Percentiles rank a stretch among this genome's conserved stretches.
These are phyloP conservation scores for Mycena olivaceomarginata DNA, from an alignment of 768 basidiomycete species.

Conservation along the genomic window DNA sequence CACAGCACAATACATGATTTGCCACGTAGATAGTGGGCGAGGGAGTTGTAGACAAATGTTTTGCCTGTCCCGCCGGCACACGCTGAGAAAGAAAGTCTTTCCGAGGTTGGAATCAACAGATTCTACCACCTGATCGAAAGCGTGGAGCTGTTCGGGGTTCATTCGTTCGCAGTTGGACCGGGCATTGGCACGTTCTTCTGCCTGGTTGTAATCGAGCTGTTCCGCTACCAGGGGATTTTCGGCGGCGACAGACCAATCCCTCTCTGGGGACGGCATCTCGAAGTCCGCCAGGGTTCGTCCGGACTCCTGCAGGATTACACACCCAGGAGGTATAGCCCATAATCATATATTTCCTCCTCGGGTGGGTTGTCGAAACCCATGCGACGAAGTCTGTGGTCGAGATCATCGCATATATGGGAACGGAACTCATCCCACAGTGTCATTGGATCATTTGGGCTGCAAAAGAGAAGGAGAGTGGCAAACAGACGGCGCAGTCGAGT, in stretches of 20 bases:
- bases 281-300: constrained; percentile 10
- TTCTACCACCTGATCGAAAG: constrained; percentile 13
- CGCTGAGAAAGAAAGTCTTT: constrained; percentile 29
- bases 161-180: not conserved
- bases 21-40: constrained; percentile 13
- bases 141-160: constrained; percentile 24
- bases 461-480: constrained; percentile 49
- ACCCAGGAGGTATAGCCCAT: constrained; percentile 29
- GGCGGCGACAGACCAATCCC: not conserved
- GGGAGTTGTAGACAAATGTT: constrained; percentile 34
- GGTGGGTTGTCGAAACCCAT: constrained; percentile 24
- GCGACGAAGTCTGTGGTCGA: constrained; percentile 10
- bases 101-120: constrained; percentile 23
- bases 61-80: constrained; percentile 34
- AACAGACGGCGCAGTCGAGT: constrained; percentile 55
- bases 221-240: constrained; percentile 24
- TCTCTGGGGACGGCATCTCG: constrained; percentile 5
- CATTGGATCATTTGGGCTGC: constrained; percentile 10
- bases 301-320: constrained; percentile 27
- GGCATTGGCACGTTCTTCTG: not conserved
- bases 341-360: constrained; percentile 24
- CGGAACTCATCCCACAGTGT: constrained; percentile 30
- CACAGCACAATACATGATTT: constrained; percentile 20
- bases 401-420: constrained; percentile 32
- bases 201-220: constrained; percentile 17